A percentile compares a stretch with the other conserved stretches of the same genome.
Evolutionary conservation across 257 asterid genomes (phyloP).

Genomic region (Galeopsis tetrahit): DNA sequence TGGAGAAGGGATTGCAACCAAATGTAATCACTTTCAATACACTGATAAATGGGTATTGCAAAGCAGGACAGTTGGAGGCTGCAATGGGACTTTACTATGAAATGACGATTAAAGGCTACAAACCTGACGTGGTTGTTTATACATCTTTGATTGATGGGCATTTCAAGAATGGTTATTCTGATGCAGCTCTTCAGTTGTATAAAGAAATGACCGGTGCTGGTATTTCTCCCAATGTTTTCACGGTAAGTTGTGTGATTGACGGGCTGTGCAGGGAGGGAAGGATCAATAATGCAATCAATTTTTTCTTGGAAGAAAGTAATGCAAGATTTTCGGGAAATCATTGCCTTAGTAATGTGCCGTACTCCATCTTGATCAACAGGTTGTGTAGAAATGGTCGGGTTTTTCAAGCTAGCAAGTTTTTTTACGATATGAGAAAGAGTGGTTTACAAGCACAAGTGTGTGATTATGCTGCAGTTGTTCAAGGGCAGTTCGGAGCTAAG

Average conservation of each 20-base stretch:
- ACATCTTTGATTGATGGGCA: constrained; percentile 75
- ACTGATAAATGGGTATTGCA: constrained; percentile 70
- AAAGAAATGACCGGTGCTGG: constrained; percentile 65
- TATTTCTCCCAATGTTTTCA: constrained; percentile 51
- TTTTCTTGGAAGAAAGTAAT: constrained; percentile 52
- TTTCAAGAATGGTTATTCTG: constrained; percentile 62
- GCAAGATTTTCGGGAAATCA: constrained; percentile 21
- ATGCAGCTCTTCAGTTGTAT: constrained; percentile 63
- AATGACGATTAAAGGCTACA: constrained; percentile 65
- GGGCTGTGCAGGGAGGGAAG: constrained; percentile 70
- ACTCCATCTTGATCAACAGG: constrained; percentile 60
- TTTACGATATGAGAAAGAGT: constrained; percentile 54
- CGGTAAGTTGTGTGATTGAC: constrained; percentile 57
- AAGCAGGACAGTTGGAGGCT: constrained; percentile 57
- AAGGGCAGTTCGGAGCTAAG: constrained; percentile 51
- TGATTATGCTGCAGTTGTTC: constrained; percentile 51
- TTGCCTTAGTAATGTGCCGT: constrained; percentile 39
- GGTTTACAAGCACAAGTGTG: constrained; percentile 47
- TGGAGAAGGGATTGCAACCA: constrained; percentile 59
- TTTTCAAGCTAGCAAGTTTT: constrained; percentile 71
- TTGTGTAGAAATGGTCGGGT: constrained; percentile 57
- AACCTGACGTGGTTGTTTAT: constrained; percentile 68
- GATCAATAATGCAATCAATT: constrained; percentile 55
- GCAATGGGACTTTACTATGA: constrained; percentile 74
- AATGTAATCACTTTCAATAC: constrained; percentile 59